These are phyloP conservation scores for Rosa chinensis DNA, from an alignment of 306 rosid species.

Conservation along the genomic window DNA sequence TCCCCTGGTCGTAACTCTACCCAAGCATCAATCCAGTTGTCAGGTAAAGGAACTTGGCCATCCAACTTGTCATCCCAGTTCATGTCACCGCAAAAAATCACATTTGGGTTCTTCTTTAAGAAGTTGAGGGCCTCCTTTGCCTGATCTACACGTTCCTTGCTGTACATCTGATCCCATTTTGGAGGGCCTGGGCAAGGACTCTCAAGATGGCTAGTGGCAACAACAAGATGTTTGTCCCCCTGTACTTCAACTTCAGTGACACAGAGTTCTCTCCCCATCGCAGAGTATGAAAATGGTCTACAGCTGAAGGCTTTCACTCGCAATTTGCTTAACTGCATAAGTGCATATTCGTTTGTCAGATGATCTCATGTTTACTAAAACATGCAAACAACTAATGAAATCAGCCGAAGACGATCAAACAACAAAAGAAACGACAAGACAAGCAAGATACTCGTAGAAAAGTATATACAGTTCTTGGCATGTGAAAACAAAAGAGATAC, in stretches of 20 bases:
- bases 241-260: constrained; percentile 66
- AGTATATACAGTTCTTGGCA: background rate
- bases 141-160: constrained; percentile 86
- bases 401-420: background rate
- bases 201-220: constrained; percentile 96
- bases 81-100: constrained; percentile 92
- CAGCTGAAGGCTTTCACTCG: constrained; percentile 65
- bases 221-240: constrained; percentile 45
- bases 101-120: constrained; percentile 63
- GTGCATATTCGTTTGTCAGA: constrained; percentile 24
- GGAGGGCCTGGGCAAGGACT: constrained; percentile 93
- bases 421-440: background rate
- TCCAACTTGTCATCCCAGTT: constrained; percentile 92
- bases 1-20: constrained; percentile 56
- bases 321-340: constrained; percentile 66
- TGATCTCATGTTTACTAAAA: background rate
- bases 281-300: constrained; percentile 60
- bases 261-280: constrained; percentile 90
- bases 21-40: constrained; percentile 88
- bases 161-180: constrained; percentile 88
- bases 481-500: constrained; percentile 9
- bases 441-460: background rate
- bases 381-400: constrained; percentile 6
- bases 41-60: constrained; percentile 66
- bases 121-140: constrained; percentile 64